Conservation (phyloP, 345 rosid species). For the Salix caprea region DNA sequence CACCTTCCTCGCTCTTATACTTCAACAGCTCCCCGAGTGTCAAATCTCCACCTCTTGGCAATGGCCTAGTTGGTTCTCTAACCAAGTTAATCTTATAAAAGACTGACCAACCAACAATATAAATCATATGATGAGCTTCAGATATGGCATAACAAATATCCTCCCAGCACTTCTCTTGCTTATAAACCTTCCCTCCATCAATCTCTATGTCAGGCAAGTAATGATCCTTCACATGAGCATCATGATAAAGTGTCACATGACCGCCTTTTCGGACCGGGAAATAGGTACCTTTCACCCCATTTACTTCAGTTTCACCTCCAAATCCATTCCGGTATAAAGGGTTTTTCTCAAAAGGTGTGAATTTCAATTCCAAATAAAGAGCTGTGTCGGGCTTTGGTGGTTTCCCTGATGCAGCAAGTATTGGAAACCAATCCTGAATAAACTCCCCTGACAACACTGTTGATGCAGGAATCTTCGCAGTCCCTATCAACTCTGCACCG, state of each 20-base stretch:
- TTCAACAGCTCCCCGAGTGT: slow-evolving; percentile 87
- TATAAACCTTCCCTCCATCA: slow-evolving; percentile 43
- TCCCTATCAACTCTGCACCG: slow-evolving; percentile 71
- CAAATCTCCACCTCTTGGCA: slow-evolving; percentile 69
- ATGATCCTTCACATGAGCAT: slow-evolving; percentile 65
- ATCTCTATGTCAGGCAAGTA: slow-evolving; percentile 42
- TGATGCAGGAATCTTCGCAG: slow-evolving; percentile 46
- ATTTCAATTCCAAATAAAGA: slow-evolving; percentile 48
- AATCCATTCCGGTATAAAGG: slow-evolving; percentile 45
- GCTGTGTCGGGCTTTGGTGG: slow-evolving; percentile 52
- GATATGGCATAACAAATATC: slow-evolving; percentile 81
- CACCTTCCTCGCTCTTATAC: slow-evolving; percentile 92
- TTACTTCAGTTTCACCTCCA: slow-evolving; percentile 56
- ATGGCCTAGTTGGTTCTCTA: slow-evolving; percentile 62
- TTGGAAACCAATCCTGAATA: slow-evolving; percentile 49
- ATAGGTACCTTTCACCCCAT: slow-evolving; percentile 62
- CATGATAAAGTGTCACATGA: slow-evolving; percentile 68
- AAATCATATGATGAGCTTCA: slow-evolving; percentile 94
- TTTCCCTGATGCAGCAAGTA: slow-evolving; percentile 42
- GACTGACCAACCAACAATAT: slow-evolving; percentile 89
- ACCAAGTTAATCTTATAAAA: slow-evolving; percentile 70
- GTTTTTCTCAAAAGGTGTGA: slow-evolving; percentile 64
- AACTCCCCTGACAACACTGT: slow-evolving; percentile 35
- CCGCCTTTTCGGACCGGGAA: slow-evolving; percentile 79
- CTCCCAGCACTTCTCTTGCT: slow-evolving; percentile 76